Evolutionary conservation across 345 rosid species (phyloP).

Genomic region (Brassica cretica): DNA sequence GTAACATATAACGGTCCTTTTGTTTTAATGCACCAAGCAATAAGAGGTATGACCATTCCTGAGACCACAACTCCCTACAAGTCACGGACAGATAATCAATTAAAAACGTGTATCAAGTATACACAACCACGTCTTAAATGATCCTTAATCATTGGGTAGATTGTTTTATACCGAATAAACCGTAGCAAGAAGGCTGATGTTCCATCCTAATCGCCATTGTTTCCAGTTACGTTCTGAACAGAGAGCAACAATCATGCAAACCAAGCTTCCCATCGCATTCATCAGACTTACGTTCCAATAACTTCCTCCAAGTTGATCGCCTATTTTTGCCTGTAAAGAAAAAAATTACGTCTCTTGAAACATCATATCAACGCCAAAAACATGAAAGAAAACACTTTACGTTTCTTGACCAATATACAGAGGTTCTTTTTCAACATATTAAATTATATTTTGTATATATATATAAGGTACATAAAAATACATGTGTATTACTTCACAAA

Average conservation of each 20-base stretch:
- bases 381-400: background rate
- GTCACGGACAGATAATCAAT: background rate
- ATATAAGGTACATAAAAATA: background rate
- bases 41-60: conserved; percentile 26
- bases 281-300: conserved; percentile 35
- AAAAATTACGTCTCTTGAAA: background rate
- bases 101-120: background rate
- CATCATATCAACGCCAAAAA: background rate
- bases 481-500: background rate
- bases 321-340: conserved; percentile 31
- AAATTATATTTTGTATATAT: background rate
- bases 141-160: background rate
- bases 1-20: conserved; percentile 28
- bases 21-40: conserved; percentile 30
- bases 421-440: background rate
- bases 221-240: conserved; percentile 29
- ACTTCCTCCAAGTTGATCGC: conserved; percentile 31
- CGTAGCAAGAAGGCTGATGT: conserved; percentile 30
- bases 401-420: background rate
- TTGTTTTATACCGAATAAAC: conserved; percentile 29
- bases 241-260: conserved; percentile 25
- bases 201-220: conserved; percentile 40
- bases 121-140: background rate
- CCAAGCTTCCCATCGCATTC: conserved; percentile 31
- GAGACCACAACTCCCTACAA: conserved; percentile 38